A percentile compares a stretch with the other conserved stretches of the same genome.
phyloP scores from a whole-genome alignment of 345 rosid genomes.

The Bruguiera parviflora region DNA sequence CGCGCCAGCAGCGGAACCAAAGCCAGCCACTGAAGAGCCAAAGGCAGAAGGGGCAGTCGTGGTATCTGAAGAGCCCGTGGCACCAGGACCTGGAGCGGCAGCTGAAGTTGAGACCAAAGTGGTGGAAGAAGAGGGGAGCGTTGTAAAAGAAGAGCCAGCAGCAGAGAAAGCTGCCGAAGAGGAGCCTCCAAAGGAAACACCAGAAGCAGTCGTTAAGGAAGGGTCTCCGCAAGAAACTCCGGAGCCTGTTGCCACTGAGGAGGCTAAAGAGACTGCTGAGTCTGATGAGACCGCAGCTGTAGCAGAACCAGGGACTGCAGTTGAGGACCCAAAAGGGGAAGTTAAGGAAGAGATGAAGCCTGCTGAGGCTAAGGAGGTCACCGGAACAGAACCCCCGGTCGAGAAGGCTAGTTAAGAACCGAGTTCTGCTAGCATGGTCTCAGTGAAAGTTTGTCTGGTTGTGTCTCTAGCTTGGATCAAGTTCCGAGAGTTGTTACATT shows the following conservation, averaged over 20 bases:
- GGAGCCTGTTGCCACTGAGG: conserved; percentile 10
- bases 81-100: conserved; percentile 22
- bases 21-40: conserved; percentile 13
- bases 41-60: conserved; percentile 10
- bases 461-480: conserved; percentile 15
- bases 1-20: conserved; percentile 9
- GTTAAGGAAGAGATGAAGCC: conserved; percentile 25
- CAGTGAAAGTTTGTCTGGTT: conserved; percentile 1
- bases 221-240: not conserved
- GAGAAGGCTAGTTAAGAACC: conserved; percentile 25
- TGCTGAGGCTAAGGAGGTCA: conserved; percentile 11
- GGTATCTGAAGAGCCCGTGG: conserved; percentile 11
- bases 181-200: conserved; percentile 25
- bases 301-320: conserved; percentile 14
- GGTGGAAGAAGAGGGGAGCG: conserved; percentile 30
- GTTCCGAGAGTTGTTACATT: not conserved
- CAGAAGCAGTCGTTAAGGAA: conserved; percentile 20
- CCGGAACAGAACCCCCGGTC: conserved; percentile 20
- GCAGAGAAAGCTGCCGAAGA: conserved; percentile 23
- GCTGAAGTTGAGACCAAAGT: conserved; percentile 29
- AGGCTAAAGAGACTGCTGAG: conserved; percentile 19
- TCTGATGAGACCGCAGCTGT: not conserved
- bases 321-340: conserved; percentile 30
- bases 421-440: not conserved
- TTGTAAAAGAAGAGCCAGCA: conserved; percentile 32